A percentile compares a stretch with the other conserved stretches of the same genome.
phyloP scores from a whole-genome alignment of 495 filamentous ascomycete species.

The Elaphomyces granulatus region DNA sequence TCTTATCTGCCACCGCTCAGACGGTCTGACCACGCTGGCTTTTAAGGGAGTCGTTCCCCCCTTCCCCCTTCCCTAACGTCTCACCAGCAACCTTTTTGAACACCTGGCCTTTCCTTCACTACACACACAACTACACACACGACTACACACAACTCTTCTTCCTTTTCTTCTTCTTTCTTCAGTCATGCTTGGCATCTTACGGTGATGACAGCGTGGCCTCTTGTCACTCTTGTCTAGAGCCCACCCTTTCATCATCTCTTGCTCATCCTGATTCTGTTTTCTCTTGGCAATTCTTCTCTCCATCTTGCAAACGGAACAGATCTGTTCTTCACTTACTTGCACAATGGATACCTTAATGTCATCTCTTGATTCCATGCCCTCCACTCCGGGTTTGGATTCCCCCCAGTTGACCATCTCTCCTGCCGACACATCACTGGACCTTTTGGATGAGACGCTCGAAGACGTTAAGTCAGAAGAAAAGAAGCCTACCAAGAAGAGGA shows the following conservation, averaged over 20 bases:
- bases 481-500: slow-evolving; percentile 87
- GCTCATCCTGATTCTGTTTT: slow-evolving; percentile 2
- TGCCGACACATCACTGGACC: slow-evolving; percentile 30
- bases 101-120: slow-evolving; percentile 25
- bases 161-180: slow-evolving; percentile 1
- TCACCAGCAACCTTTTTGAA: slow-evolving; percentile 4
- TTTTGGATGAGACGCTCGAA: slow-evolving; percentile 7
- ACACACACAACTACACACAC: too few species aligned
- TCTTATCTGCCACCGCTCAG: too few species aligned
- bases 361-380: slow-evolving; percentile 21
- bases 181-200: not conserved
- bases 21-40: slow-evolving; percentile 30
- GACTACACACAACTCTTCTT: slow-evolving; percentile 1
- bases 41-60: slow-evolving; percentile 25
- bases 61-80: slow-evolving; percentile 7
- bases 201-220: slow-evolving; percentile 4
- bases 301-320: not conserved
- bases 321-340: too few species aligned
- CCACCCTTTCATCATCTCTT: not conserved
- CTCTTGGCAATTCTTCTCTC: not conserved
- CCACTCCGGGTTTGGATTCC: slow-evolving; percentile 19
- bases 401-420: slow-evolving; percentile 36
- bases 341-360: slow-evolving; percentile 6
- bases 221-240: not conserved
- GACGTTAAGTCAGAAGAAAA: slow-evolving; percentile 39